phyloP scores from a whole-genome alignment of 2,329 filamentous ascomycete genomes.

The Stagonosporopsis rhizophila region DNA sequence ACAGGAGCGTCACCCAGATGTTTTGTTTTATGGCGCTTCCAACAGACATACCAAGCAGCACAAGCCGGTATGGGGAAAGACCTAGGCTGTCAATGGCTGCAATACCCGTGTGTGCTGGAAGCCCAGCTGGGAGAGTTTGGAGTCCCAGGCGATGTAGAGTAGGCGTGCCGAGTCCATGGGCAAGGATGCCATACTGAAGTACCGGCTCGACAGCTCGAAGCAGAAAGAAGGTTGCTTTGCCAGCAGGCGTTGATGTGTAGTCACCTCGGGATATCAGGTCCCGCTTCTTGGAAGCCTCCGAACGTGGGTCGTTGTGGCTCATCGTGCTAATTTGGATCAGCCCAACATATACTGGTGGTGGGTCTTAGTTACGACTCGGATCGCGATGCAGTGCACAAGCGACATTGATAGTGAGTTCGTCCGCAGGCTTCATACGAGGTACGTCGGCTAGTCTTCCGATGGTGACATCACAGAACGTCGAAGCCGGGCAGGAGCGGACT shows the following conservation, averaged over 20 bases:
- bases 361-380: not conserved
- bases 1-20: conserved; percentile 59
- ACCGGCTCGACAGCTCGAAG: conserved; percentile 57
- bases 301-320: conserved; percentile 37
- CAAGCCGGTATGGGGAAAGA: conserved; percentile 59
- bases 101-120: conserved; percentile 50
- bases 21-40: conserved; percentile 64
- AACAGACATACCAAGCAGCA: conserved; percentile 62
- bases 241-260: conserved; percentile 49
- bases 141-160: conserved; percentile 58
- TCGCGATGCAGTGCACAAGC: not conserved
- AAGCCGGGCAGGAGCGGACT: not conserved
- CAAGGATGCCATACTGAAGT: conserved; percentile 60
- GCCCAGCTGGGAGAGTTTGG: conserved; percentile 51
- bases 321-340: conserved; percentile 7
- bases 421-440: not conserved
- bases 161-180: conserved; percentile 49
- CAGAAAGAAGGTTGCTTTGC: conserved; percentile 53
- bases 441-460: not conserved
- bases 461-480: not conserved
- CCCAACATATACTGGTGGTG: not conserved
- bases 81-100: conserved; percentile 52
- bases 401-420: not conserved
- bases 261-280: conserved; percentile 53
- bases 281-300: conserved; percentile 37